phyloP scores from a whole-genome alignment of 2,329 filamentous ascomycete species.

The Penicillium rolfsii region DNA sequence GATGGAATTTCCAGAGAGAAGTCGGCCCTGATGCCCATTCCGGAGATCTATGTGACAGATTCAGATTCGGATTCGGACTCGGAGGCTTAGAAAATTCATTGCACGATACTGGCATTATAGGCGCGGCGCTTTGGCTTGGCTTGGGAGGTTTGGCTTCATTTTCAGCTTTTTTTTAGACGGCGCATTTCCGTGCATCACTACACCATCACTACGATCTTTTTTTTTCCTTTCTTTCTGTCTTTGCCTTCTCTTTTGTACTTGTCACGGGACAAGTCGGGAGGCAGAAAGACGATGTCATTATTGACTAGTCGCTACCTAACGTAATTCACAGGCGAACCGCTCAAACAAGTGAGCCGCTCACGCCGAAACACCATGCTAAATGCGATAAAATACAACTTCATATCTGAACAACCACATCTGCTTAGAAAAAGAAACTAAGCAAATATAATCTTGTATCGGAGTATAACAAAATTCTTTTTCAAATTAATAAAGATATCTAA shows the following conservation, averaged over 20 bases:
- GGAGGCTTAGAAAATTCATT: slow-evolving; percentile 3
- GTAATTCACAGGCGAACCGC: too few relatives aligned
- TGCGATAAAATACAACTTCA: too few relatives aligned
- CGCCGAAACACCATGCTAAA: too few relatives aligned
- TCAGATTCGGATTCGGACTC: slow-evolving; percentile 10
- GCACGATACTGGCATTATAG: slow-evolving; percentile 9
- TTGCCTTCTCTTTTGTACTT: neutral
- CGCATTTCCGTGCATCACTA: slow-evolving; percentile 12
- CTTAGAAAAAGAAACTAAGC: too few relatives aligned
- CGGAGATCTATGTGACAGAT: slow-evolving; percentile 14
- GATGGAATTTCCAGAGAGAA: slow-evolving; percentile 25
- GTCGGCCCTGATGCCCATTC: slow-evolving; percentile 10
- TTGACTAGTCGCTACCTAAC: too few relatives aligned
- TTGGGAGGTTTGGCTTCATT: neutral
- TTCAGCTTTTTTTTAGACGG: neutral
- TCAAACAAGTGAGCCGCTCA: too few relatives aligned
- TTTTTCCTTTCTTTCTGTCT: slow-evolving; percentile 6
- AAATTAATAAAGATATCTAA: too few relatives aligned
- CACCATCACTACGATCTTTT: neutral
- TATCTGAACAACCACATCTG: too few relatives aligned
- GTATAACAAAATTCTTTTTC: too few relatives aligned
- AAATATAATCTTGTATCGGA: too few relatives aligned
- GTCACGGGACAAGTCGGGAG: too few relatives aligned
- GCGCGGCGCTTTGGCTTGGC: slow-evolving; percentile 3
- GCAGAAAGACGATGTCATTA: too few relatives aligned